Evolutionary conservation across 1,284 basidiomycete genomes (phyloP).

Genomic region (Marasmius tenuissimus): DNA sequence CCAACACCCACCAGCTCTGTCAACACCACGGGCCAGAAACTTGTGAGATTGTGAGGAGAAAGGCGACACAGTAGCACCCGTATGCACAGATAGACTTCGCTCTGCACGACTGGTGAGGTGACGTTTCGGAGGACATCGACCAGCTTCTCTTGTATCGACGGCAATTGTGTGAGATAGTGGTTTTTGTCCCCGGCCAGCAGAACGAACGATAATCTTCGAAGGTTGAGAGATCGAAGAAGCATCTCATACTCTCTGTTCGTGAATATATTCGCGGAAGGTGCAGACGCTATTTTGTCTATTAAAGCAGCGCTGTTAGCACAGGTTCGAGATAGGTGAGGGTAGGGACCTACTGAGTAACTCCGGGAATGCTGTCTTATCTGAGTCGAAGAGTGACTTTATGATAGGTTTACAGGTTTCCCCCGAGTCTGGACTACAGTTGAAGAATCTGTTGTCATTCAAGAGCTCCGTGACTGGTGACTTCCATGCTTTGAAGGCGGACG

Average conservation of each 20-base stretch:
- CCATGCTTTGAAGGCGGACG: conserved; percentile 86
- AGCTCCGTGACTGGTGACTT: conserved; percentile 77
- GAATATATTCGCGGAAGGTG: conserved; percentile 94
- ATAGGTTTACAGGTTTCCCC: conserved; percentile 77
- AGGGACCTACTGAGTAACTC: conserved; percentile 74
- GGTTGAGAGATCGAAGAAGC: conserved; percentile 82
- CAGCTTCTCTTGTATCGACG: conserved; percentile 93
- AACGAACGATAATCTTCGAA: conserved; percentile 86
- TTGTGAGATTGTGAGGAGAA: conserved; percentile 87
- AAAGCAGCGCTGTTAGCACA: conserved; percentile 9
- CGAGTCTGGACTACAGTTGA: conserved; percentile 64
- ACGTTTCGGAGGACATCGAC: conserved; percentile 89
- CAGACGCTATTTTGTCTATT: conserved; percentile 78
- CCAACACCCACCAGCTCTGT: conserved; percentile 77
- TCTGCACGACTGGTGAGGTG: conserved; percentile 83
- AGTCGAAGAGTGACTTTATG: conserved; percentile 78
- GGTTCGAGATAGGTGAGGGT: not conserved
- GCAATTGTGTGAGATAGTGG: conserved; percentile 87
- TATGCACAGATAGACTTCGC: conserved; percentile 93
- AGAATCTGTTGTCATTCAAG: conserved; percentile 85
- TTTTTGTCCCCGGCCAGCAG: conserved; percentile 88
- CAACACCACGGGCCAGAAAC: conserved; percentile 96
- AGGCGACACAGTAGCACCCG: conserved; percentile 92
- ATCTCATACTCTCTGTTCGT: conserved; percentile 95
- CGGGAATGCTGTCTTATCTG: conserved; percentile 84